Evolutionary conservation across 352 stramenopile species (phyloP), one percentile per base, ranked within the genome.

Genomic region (Globisporangium apiculatum): DNA sequence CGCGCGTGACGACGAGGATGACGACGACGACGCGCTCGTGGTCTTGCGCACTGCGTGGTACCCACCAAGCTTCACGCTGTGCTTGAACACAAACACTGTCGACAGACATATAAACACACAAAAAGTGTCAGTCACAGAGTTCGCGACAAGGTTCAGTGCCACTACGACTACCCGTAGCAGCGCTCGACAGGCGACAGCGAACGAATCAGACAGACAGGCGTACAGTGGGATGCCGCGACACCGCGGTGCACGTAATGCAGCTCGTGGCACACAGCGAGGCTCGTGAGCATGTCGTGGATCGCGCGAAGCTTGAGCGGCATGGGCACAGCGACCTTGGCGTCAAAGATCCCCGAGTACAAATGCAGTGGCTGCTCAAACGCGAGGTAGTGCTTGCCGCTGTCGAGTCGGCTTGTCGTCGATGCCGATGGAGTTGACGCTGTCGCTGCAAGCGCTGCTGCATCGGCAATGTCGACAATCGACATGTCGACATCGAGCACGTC

Each of bases 331-430:
- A 83, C 48, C 31, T 73, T 79, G 3, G 81, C 72, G 55, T 95
- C 83, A 40, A 90, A 75, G 52, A 93, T 74, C 5, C 79, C 78
- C 5, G 83, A 83, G 43, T 87, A 82, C 60, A 88, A 76, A 62
- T 95, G 83, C 52, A 91, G 55, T 1, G 85, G 85, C 53, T 91
- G 75, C 57, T 90, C 81, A 46, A 90, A 93, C 24, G 78, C 82
- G 37, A 91, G 65, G 58, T 92, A 95, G 56, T 95, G 79, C 40
- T 74, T 78, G 37, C 68, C 54, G 18, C 40, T 59, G 7, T 72
- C 48, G 35, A 92, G 47, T 2, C 64, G 68, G 46, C 72, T 55
- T 31, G 24, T 31, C 53, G 45, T 9, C 7, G 49, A 51, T 11
- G 46, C 54, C 46, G 35, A 53, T 36, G 41, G 36, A 5, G 14